Percentiles rank a stretch among this genome's conserved stretches.
phyloP scores from a whole-genome alignment of 148 eudicot genomes.

The Rhododendron mucronatum region DNA sequence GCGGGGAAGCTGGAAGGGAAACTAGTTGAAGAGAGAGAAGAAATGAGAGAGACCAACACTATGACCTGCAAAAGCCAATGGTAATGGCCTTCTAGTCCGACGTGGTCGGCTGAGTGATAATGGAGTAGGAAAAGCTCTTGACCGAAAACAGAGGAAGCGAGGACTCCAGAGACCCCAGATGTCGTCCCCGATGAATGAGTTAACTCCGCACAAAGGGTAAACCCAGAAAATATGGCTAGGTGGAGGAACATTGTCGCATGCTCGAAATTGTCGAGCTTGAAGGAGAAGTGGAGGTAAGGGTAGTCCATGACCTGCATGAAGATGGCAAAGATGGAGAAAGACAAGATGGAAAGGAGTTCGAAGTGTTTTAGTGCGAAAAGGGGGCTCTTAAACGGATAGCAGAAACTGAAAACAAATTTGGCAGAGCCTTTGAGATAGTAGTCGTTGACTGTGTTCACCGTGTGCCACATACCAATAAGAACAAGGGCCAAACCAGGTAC shows the following conservation, averaged over 20 bases:
- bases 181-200: conserved; percentile 31
- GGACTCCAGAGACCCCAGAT: conserved; percentile 42
- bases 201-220: conserved; percentile 50
- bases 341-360: conserved; percentile 53
- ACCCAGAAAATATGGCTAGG: conserved; percentile 58
- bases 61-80: conserved; percentile 77
- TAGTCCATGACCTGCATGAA: conserved; percentile 47
- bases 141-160: conserved; percentile 64
- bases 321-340: conserved; percentile 56
- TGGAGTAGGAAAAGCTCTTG: conserved; percentile 72
- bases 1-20: conserved; percentile 50
- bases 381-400: conserved; percentile 49
- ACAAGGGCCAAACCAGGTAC: conserved; percentile 71
- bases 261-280: conserved; percentile 63
- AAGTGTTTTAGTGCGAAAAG: conserved; percentile 37
- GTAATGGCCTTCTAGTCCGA: conserved; percentile 86
- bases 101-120: conserved; percentile 85
- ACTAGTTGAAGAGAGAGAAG: conserved; percentile 34
- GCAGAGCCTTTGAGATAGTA: conserved; percentile 41
- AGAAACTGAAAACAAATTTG: conserved; percentile 46
- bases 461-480: conserved; percentile 73
- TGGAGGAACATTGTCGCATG: conserved; percentile 85
- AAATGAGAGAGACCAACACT: conserved; percentile 47
- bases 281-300: conserved; percentile 34
- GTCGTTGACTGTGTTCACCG: conserved; percentile 40